Base-by-base conservation (phyloP, 768 basidiomycete species). In the Amanita molliuscula region DNA sequence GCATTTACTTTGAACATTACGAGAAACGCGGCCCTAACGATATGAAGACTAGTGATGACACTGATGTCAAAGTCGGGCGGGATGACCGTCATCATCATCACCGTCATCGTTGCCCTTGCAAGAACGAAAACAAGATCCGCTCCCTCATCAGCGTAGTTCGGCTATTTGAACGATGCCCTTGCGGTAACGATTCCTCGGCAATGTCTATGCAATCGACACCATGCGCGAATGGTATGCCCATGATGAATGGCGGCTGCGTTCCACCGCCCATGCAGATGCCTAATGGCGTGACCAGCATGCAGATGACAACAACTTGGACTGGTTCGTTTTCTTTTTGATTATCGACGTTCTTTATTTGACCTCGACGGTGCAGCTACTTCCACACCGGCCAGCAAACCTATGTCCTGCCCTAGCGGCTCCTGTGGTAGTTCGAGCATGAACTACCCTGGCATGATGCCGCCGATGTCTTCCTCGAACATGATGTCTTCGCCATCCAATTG, bases 1-100 rank as follows among this genome's bases (percentile, higher is more conserved):
- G 59, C 15, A 51, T 55, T 28, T 57, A 58, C 44, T 51, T 58
- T 40, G 60, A 67, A 34, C 55, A 61, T 50, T 65, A 62, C 54
- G 61, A 63, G 60, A 63, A 63, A 55, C 65, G 64, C 38, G 15
- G 26, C 6, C 33, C 44, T 8, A 15, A 16, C 3, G 3, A 15
- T 7, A 5, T 25, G 21, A 13, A 25, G 0, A 25, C 3, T 8
- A 8, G 5, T 10, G 3, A n/a, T 21, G 8, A n/a, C 6, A 10
- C 20, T 23, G 6, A 3, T 10, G 3, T 15, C 41, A 43, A 16
- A 9, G 15, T 43, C 8, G n/a, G 26, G 16, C 42, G 42, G 4
- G 42, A 43, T 18, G 16, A 3, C 36, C 7, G 42, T n/a, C n/a
- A 16, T n/a, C 6, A 3, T 3, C 3, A 7, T 16, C 42, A 13